Percentiles rank a stretch among this genome's conserved stretches.
These are phyloP conservation scores for Nothophaeocryptopus gaeumannii DNA, from an alignment of 2,329 filamentous ascomycete species.

Conservation along the genomic window DNA sequence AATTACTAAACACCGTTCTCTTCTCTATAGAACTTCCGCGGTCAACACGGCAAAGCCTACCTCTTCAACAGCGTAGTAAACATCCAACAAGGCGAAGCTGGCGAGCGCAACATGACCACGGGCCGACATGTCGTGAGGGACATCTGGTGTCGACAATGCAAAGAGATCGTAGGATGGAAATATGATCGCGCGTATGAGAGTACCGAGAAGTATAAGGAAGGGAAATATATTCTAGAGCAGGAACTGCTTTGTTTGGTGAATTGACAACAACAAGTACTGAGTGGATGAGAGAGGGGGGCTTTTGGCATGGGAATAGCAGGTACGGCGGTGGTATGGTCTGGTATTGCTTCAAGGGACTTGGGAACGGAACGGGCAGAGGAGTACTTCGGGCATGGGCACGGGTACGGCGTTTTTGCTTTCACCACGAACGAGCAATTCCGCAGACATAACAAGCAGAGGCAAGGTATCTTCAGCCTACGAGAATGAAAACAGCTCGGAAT, in stretches of 20 bases:
- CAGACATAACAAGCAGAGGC: no score
- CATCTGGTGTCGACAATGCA: slow-evolving; percentile 87
- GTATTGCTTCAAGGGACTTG: background rate
- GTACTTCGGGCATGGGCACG: background rate
- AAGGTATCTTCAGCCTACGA: no score
- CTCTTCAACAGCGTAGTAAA: slow-evolving; percentile 96
- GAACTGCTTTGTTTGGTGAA: slow-evolving; percentile 79
- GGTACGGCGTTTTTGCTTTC: no score
- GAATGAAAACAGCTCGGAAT: background rate
- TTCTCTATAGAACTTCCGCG: slow-evolving; percentile 78
- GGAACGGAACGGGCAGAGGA: background rate
- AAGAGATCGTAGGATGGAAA: slow-evolving; percentile 93
- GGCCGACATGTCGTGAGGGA: slow-evolving; percentile 92
- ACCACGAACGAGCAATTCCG: background rate
- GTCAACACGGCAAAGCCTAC: slow-evolving; percentile 96
- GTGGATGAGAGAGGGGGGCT: background rate
- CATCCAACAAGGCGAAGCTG: slow-evolving; percentile 75
- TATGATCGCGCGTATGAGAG: slow-evolving; percentile 95
- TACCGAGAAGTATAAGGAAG: slow-evolving; percentile 97
- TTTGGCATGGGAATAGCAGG: background rate
- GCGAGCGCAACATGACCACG: slow-evolving; percentile 96
- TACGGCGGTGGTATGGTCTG: background rate
- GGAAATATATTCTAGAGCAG: slow-evolving; percentile 93
- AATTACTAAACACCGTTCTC: no score
- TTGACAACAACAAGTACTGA: no score